Base-by-base conservation (phyloP, 257 asterid species). In the Dorcoceras hygrometricum region DNA sequence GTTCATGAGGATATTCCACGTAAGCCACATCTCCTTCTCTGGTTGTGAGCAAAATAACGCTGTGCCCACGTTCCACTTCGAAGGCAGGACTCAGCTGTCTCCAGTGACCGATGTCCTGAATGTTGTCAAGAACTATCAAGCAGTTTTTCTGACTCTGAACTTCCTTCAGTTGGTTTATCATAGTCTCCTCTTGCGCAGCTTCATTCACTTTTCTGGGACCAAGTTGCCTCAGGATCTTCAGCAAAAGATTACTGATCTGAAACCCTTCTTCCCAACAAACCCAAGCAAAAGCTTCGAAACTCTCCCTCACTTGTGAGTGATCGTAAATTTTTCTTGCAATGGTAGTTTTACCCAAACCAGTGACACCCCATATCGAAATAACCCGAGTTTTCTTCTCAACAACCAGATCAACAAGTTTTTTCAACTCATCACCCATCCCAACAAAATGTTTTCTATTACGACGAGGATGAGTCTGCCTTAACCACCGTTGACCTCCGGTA, bases 291-390 rank as follows among this genome's bases (percentile, higher is more conserved):
- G 50, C 50, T 3, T 71, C 32, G 25, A 71, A 71, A 10, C 39
- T 6, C 1, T 22, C 7, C 18, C 36, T 23, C 20, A 62, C 62
- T 19, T 50, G 31, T 1, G 3, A 6, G 1, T 56, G 59, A 4
- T 55, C 22, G 58, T 31, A 71, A 0, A 63, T 16, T 36, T 63
- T 71, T 19, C 16, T 5, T 4, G 76, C 71, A 6, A 71, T 59
- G 29, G 76, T 57, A 2, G 76, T 71, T 59, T 64, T 71, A 1
- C 75, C 75, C 10, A 63, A 19, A 16, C 75, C 70, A 6, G 60
- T 70, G 32, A 64, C 57, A 0, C 71, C 76, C 39, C 61, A 64
- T 0, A 64, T 71, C 14, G 71, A 71, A 12, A 71, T 36, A n/a
- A 64, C 58, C 36, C 50, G 43, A 28, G 11, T 18, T 3, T 36